Evolutionary conservation across 352 stramenopile genomes (phyloP).

Genomic region (Albugo candida): DNA sequence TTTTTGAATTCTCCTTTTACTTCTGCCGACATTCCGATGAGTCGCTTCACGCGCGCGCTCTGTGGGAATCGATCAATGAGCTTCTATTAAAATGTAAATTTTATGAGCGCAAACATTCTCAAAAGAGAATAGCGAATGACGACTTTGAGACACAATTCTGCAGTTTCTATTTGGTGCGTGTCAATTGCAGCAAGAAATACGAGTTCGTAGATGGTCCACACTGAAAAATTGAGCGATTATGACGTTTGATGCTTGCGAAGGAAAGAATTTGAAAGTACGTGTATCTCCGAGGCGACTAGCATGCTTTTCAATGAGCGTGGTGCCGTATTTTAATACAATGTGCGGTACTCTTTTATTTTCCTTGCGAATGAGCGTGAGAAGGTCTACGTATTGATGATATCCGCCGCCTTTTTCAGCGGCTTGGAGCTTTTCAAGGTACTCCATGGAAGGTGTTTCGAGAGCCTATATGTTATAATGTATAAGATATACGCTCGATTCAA

Average conservation of each 20-base stretch:
- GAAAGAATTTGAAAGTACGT: slow-evolving; percentile 9
- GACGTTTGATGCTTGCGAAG: slow-evolving; percentile 1
- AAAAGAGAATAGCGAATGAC: not conserved
- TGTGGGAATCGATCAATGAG: slow-evolving; percentile 35
- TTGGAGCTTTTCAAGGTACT: slow-evolving; percentile 15
- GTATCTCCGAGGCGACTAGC: slow-evolving; percentile 29
- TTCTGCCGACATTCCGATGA: slow-evolving; percentile 32
- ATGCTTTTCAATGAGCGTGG: slow-evolving; percentile 27
- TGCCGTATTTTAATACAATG: slow-evolving; percentile 18
- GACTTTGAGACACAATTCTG: slow-evolving; percentile 8
- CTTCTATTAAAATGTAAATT: slow-evolving; percentile 8
- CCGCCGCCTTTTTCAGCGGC: slow-evolving; percentile 15
- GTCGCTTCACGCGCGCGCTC: slow-evolving; percentile 29
- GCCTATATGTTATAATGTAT: too few species aligned
- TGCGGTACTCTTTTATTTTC: slow-evolving; percentile 31
- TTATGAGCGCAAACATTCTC: not conserved
- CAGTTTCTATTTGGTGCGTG: slow-evolving; percentile 30
- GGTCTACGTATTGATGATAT: slow-evolving; percentile 16
- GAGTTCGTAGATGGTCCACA: slow-evolving; percentile 50
- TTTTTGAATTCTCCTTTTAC: slow-evolving; percentile 30
- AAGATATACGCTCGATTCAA: too few species aligned
- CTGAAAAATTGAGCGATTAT: slow-evolving; percentile 8
- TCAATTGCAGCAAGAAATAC: slow-evolving; percentile 42
- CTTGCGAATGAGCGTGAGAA: slow-evolving; percentile 32
- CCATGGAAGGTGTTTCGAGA: not conserved